Evolutionary conservation across 306 rosid genomes (phyloP).

Genomic region (Trifolium subterraneum): DNA sequence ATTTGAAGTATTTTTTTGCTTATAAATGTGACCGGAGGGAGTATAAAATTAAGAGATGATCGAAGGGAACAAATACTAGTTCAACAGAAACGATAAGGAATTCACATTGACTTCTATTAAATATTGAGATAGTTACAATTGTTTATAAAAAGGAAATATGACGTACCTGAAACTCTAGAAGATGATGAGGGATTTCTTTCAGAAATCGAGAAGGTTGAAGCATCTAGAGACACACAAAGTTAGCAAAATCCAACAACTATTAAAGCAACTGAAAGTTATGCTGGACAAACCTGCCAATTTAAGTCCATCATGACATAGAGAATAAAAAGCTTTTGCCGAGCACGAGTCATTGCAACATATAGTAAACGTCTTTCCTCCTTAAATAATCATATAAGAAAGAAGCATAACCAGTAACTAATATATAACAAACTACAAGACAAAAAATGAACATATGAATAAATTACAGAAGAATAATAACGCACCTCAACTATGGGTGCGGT

Average conservation of each 20-base stretch:
- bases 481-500: conserved; percentile 80
- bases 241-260: conserved; percentile 11
- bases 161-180: conserved; percentile 81
- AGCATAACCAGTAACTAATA: conserved; percentile 5
- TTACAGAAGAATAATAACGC: conserved; percentile 39
- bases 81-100: neutral
- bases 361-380: conserved; percentile 94
- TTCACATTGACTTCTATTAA: conserved; percentile 14
- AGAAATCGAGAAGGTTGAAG: conserved; percentile 94
- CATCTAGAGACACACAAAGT: conserved; percentile 59
- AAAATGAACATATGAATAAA: conserved; percentile 5
- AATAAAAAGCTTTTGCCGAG: conserved; percentile 74
- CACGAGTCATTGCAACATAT: conserved; percentile 99
- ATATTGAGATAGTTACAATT: conserved; percentile 17
- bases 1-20: too few species aligned
- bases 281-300: conserved; percentile 77
- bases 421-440: conserved; percentile 17
- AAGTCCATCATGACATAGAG: conserved; percentile 76
- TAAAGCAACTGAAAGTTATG: conserved; percentile 9
- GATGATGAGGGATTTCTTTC: conserved; percentile 85
- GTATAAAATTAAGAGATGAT: neutral
- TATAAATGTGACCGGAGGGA: too few species aligned
- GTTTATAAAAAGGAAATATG: conserved; percentile 29
- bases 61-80: neutral
- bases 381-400: conserved; percentile 37